phyloP scores from a whole-genome alignment of 1,139 yeast genomes.

The Fermentozyma sake region DNA sequence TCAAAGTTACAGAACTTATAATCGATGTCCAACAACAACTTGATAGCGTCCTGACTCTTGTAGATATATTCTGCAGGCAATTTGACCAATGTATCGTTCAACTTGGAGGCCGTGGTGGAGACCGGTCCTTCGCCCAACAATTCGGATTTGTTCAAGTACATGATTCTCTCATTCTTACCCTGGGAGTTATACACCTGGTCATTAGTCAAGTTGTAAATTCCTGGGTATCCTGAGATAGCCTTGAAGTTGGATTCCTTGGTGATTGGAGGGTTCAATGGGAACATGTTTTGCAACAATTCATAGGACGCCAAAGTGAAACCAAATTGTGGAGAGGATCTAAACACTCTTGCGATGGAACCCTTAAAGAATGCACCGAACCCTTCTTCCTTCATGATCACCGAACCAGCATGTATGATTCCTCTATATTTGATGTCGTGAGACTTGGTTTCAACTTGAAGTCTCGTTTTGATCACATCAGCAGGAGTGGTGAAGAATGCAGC shows the following conservation, averaged over 20 bases:
- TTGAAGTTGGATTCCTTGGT: slow-evolving; percentile 44
- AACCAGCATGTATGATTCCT: slow-evolving; percentile 75
- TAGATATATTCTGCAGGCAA: slow-evolving; percentile 51
- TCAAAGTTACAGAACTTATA: slow-evolving; percentile 58
- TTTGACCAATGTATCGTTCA: slow-evolving; percentile 36
- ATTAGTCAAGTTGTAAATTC: slow-evolving; percentile 43
- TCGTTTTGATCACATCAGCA: slow-evolving; percentile 92
- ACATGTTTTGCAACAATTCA: slow-evolving; percentile 61
- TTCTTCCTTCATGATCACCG: slow-evolving; percentile 73
- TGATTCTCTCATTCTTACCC: slow-evolving; percentile 29
- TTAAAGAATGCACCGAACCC: slow-evolving; percentile 78
- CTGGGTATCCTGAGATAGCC: slow-evolving; percentile 45
- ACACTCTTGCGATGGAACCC: slow-evolving; percentile 93
- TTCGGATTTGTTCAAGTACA: slow-evolving; percentile 31
- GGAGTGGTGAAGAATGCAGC: slow-evolving; percentile 97
- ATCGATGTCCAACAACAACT: slow-evolving; percentile 58
- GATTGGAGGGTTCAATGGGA: slow-evolving; percentile 45
- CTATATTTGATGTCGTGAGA: slow-evolving; percentile 72
- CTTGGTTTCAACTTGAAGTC: slow-evolving; percentile 83
- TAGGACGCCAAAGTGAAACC: slow-evolving; percentile 97
- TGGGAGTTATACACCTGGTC: slow-evolving; percentile 42
- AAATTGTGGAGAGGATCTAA: slow-evolving; percentile 95
- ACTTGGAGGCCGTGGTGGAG: slow-evolving; percentile 7
- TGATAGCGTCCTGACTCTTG: slow-evolving; percentile 59
- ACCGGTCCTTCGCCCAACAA: slow-evolving; percentile 2